Conservation (phyloP, 768 basidiomycete species). For the Tephrocybe sp. region DNA sequence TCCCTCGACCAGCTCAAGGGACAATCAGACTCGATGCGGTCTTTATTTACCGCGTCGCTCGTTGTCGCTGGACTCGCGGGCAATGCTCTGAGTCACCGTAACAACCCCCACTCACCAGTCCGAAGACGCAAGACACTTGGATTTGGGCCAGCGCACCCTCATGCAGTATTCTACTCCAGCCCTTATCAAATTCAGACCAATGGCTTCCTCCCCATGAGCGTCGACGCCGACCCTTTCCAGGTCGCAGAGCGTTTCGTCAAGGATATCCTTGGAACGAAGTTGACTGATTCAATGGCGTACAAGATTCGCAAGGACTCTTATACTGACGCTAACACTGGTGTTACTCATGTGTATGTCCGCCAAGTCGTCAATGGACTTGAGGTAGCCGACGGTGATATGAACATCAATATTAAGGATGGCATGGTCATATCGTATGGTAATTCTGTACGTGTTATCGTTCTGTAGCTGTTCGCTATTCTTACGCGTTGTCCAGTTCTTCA, state of each 20-base stretch:
- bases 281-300: constrained; percentile 41
- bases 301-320: constrained; percentile 81
- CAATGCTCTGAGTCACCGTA: constrained; percentile 48
- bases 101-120: constrained; percentile 27
- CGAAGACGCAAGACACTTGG: constrained; percentile 79
- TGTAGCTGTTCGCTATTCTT: not conserved
- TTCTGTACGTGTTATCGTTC: constrained; percentile 53
- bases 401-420: constrained; percentile 88
- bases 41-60: constrained; percentile 63
- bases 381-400: constrained; percentile 89
- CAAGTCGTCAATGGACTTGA: constrained; percentile 86
- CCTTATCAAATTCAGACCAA: constrained; percentile 46
- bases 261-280: constrained; percentile 42
- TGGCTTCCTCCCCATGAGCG: constrained; percentile 37
- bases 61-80: constrained; percentile 61
- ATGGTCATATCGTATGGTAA: constrained; percentile 84
- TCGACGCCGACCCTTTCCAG: constrained; percentile 49
- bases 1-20: constrained; percentile 5
- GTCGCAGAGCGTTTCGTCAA: constrained; percentile 66
- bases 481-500: constrained; percentile 62
- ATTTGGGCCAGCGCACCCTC: constrained; percentile 80
- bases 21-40: constrained; percentile 47
- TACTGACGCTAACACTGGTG: constrained; percentile 81
- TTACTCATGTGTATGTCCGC: constrained; percentile 86
- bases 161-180: constrained; percentile 62